Percentiles rank a stretch among this genome's conserved stretches.
These are phyloP conservation scores for Kwoniella europaea DNA, from an alignment of 768 basidiomycete species.

Conservation along the genomic window DNA sequence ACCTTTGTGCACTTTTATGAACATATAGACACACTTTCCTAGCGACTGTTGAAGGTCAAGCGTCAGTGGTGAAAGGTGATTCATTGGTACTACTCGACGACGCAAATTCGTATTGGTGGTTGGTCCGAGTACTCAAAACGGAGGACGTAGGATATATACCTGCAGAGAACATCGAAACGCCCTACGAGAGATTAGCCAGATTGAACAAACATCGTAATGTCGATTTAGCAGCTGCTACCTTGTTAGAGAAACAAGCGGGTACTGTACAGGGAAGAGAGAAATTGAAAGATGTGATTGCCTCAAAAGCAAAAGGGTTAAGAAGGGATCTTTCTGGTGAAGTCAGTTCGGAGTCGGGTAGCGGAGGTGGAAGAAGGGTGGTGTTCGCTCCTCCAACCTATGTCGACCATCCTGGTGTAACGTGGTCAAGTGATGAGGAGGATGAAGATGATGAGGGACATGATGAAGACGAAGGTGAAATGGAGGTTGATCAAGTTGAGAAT, in stretches of 20 bases:
- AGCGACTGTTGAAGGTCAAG: conserved; percentile 97
- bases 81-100: conserved; percentile 96
- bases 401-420: conserved; percentile 59
- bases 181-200: conserved; percentile 90
- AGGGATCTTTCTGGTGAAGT: conserved; percentile 30
- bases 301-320: conserved; percentile 37
- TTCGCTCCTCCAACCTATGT: conserved; percentile 69
- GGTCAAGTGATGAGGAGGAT: conserved; percentile 62
- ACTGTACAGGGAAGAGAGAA: conserved; percentile 37
- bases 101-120: conserved; percentile 99
- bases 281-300: conserved; percentile 36
- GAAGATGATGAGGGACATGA: conserved; percentile 72
- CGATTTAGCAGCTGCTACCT: conserved; percentile 62
- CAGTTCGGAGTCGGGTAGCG: conserved; percentile 13
- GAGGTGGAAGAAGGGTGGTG: conserved; percentile 64
- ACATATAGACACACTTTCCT: conserved; percentile 83
- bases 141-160: conserved; percentile 99
- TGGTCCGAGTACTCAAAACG: conserved; percentile 95
- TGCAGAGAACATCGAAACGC: conserved; percentile 98
- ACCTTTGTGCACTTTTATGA: too few relatives aligned
- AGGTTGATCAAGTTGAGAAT: conserved; percentile 38
- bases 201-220: conserved; percentile 97
- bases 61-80: conserved; percentile 98
- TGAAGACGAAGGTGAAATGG: conserved; percentile 64
- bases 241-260: conserved; percentile 43